Base-by-base conservation (phyloP, 116 monocot genomes). In the Zostera marina region DNA sequence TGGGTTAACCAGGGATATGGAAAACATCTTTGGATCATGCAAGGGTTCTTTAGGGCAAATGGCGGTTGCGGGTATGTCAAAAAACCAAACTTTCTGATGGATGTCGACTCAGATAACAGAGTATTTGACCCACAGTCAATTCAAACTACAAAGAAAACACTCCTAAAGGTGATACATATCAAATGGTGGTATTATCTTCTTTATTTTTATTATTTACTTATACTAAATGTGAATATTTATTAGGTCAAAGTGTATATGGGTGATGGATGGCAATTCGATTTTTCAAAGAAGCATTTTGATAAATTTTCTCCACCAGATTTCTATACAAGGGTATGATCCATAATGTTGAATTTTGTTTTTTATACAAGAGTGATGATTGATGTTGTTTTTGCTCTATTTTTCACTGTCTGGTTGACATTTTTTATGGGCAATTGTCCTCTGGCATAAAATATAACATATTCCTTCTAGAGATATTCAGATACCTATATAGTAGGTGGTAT, bases 211-310 rank as follows among this genome's bases (percentile, higher is more conserved):
- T 15, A 8, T 7, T 58, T 58, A n/a, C 39, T 41, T 7, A 5
- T 3, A 58, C 58, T n/a, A 58, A 49, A 60, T 63, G 32, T 32
- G 32, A 32, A 32, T 0, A 5, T 32, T 32, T 32, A 0, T 32
- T 32, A 89, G 89, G 89, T 89, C 10, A 81, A 56, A 58, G 78
- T 89, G 25, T 89, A 78, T 47, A 72, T 81, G 77, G 89, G 89
- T 16, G 88, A 88, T 71, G 88, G 88, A 43, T 88, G 88, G 88
- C 75, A 67, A 1, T 56, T 72, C 15, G 88, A 88, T 53, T 83
- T 83, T 26, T 56, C 43, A n/a, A 61, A 75, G 24, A 73, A 77
- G 23, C 72, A 88, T 57, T 88, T 88, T 22, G 88, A 88, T 66
- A 51, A 41, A 9, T 88, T 70, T 67, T 88, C 88, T 12, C 88